phyloP scores from a whole-genome alignment of 163 green algal genomes.

The Chlamydomonas reinhardtii region DNA sequence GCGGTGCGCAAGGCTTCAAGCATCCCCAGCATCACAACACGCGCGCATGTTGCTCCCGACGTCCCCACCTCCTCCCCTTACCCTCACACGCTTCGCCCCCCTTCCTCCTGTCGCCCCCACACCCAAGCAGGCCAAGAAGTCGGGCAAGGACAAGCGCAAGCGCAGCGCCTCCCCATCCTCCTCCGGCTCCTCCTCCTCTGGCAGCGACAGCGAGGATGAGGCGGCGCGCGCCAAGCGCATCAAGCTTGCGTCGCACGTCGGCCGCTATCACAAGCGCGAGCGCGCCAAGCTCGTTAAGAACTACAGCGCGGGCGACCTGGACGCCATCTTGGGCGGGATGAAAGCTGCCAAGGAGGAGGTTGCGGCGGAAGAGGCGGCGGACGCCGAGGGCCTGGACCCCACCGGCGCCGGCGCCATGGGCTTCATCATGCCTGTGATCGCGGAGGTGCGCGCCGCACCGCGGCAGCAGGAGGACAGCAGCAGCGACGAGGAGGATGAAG shows the following conservation, averaged over 20 bases:
- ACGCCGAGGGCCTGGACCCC: neutral
- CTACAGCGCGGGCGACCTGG: conserved; percentile 81
- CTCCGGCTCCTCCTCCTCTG: neutral
- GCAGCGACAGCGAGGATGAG: neutral
- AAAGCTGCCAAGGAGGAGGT: neutral
- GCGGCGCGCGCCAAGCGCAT: conserved; percentile 27
- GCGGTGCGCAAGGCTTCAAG: too few relatives aligned
- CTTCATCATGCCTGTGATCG: conserved; percentile 30
- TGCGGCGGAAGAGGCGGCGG: neutral
- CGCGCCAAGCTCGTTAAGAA: conserved; percentile 76
- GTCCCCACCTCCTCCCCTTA: too few relatives aligned
- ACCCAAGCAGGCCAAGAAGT: conserved; percentile 21
- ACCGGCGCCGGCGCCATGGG: neutral
- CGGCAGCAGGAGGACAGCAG: neutral
- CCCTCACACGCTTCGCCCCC: too few relatives aligned
- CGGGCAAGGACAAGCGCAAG: conserved; percentile 42
- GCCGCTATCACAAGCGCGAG: conserved; percentile 78
- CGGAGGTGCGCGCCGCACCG: conserved; percentile 5
- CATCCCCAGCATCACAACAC: too few relatives aligned
- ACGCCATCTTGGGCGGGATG: conserved; percentile 77
- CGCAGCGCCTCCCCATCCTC: neutral
- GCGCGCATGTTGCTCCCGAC: too few relatives aligned
- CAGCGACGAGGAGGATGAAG: conserved; percentile 8
- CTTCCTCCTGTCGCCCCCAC: neutral
- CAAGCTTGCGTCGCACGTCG: conserved; percentile 71